These are phyloP conservation scores for Gastrodia elata DNA, from an alignment of 106 monocot genomes.

Conservation along the genomic window DNA sequence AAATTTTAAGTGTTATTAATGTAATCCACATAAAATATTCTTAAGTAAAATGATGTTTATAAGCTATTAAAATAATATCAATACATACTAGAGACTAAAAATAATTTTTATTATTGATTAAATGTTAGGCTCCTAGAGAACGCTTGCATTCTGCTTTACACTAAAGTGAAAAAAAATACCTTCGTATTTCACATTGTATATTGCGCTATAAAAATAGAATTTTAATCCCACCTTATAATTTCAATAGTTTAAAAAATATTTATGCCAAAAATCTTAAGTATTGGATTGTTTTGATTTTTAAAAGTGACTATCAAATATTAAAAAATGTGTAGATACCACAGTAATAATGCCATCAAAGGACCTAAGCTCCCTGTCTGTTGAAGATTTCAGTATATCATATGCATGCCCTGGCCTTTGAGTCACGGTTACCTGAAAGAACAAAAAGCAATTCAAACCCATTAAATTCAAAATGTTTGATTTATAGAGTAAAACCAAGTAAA, in stretches of 20 bases:
- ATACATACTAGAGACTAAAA: too few relatives aligned
- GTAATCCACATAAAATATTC: too few relatives aligned
- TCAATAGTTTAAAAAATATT: slow-evolving; percentile 1
- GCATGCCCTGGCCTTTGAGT: slow-evolving; percentile 85
- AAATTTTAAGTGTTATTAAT: too few relatives aligned
- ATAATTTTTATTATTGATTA: too few relatives aligned
- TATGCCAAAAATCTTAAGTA: neutral
- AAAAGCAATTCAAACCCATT: neutral
- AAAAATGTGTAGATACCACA: slow-evolving; percentile 43
- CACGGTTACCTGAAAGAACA: slow-evolving; percentile 47
- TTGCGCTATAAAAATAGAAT: too few relatives aligned
- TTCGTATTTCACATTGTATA: too few relatives aligned
- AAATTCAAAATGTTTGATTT: neutral
- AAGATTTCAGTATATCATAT: slow-evolving; percentile 43
- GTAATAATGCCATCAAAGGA: slow-evolving; percentile 75
- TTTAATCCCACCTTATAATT: neutral
- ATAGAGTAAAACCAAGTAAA: neutral
- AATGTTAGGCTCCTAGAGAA: too few relatives aligned
- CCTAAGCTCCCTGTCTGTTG: slow-evolving; percentile 50
- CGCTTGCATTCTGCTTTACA: too few relatives aligned
- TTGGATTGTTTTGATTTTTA: neutral
- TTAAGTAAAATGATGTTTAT: too few relatives aligned
- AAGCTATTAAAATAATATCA: too few relatives aligned
- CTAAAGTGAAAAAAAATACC: too few relatives aligned
- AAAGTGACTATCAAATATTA: neutral